Base-by-base conservation (phyloP, 2,329 filamentous ascomycete genomes). In the Aspergillus sp. region DNA sequence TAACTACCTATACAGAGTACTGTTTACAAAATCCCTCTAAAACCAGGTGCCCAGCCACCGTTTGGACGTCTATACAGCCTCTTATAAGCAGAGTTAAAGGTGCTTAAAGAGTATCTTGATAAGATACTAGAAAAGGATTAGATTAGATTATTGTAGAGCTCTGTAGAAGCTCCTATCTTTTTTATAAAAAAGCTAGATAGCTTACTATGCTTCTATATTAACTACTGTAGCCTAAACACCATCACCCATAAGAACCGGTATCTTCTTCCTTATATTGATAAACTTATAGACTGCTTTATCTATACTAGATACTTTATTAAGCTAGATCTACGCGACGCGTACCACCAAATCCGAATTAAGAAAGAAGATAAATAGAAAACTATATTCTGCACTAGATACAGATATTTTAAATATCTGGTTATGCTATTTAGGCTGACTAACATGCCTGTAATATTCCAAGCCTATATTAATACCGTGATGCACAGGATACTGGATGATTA, bases 121-220 rank as follows among this genome's bases (percentile, higher is more conserved):
- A 25, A 7, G 6, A 25, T 25, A 25, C 6, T 25, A 8, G 6
- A 25, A 7, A 6, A 8, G 1, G 19, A 2, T 19, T 19, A 19
- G 2, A 25, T 25, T 7, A 25, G 2, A 2, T 1, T 7, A 1
- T 7, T 25, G 8, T 25, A 25, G 1, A 25, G 25, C 1, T 25
- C 7, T 7, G 1, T 6, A 1, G 0, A 1, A 2, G 6, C 6
- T 25, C 2, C 7, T 7, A 6, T 25, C 7, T 1, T 7, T 2
- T 25, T 25, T 25, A 25, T 15, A 35, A 35, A 35, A 14, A 35
- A 15, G 9, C 4, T n/a, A 41, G 39, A 41, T 1, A 41, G 17
- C 15, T 41, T n/a, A 19, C 6, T n/a, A 41, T 19, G 19, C 4
- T 5, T 41, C 7, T 41, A 41, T 41, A 41, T 41, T n/a, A 8